Conservation (phyloP, 23 red algal species). For the Gracilaria caudata region DNA sequence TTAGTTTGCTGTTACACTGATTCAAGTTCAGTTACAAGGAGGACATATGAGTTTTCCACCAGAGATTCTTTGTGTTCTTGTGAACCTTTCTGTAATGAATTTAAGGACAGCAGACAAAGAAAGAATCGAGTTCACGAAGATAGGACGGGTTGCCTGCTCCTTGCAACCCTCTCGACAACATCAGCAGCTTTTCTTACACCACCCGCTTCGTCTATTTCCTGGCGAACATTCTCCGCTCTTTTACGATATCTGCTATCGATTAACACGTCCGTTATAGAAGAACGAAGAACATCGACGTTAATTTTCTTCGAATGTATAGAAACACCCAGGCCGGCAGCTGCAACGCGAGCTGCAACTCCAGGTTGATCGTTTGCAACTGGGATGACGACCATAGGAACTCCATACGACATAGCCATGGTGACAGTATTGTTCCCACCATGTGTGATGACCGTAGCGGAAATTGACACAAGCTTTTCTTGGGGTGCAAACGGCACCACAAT, state of each 20-base stretch:
- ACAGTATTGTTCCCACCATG: conserved; percentile 15
- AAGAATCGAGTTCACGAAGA: not conserved
- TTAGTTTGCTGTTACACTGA: no score
- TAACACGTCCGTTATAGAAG: not conserved
- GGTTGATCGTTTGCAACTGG: conserved; percentile 4
- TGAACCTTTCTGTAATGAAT: no score
- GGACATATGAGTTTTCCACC: no score
- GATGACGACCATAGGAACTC: conserved; percentile 12
- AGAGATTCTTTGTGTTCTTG: no score
- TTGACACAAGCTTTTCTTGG: conserved; percentile 14
- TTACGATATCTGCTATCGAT: conserved; percentile 3
- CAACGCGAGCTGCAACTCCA: not conserved
- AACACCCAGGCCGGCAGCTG: not conserved
- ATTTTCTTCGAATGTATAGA: not conserved
- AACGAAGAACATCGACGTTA: not conserved
- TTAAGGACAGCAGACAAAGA: no score
- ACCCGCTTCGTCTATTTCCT: conserved; percentile 5
- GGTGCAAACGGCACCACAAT: conserved; percentile 15
- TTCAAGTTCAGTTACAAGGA: no score
- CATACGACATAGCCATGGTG: conserved; percentile 4
- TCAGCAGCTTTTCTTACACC: conserved; percentile 2
- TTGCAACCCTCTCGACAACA: conserved; percentile 2
- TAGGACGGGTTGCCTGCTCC: not conserved
- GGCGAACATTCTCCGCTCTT: not conserved
- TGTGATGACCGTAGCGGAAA: not conserved